Evolutionary conservation across 345 rosid species (phyloP).

Genomic region (Laguncularia racemosa): DNA sequence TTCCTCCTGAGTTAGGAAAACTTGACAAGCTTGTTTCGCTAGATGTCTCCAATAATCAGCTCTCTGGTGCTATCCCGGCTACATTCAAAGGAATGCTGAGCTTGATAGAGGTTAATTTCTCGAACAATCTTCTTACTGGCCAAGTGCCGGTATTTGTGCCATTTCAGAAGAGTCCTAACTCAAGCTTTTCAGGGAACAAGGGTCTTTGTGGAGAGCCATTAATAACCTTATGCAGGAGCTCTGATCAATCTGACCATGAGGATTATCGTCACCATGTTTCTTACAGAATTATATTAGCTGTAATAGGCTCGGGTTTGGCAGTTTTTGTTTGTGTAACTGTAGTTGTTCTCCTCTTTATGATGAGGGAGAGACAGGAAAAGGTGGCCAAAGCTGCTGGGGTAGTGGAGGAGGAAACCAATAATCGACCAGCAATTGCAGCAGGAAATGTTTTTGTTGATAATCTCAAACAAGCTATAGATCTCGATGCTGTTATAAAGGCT

Average conservation of each 20-base stretch:
- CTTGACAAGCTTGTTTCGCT: constrained; percentile 79
- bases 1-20: constrained; percentile 72
- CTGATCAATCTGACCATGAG: constrained; percentile 27
- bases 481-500: constrained; percentile 77
- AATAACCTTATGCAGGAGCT: constrained; percentile 43
- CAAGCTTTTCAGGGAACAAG: constrained; percentile 73
- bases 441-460: constrained; percentile 81
- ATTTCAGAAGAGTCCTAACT: constrained; percentile 76
- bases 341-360: constrained; percentile 84
- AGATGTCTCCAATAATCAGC: constrained; percentile 81
- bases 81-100: constrained; percentile 78
- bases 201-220: constrained; percentile 90
- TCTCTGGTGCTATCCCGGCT: constrained; percentile 66
- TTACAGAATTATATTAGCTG: constrained; percentile 71
- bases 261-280: constrained; percentile 76
- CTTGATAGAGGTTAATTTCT: constrained; percentile 86
- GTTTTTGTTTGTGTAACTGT: constrained; percentile 77
- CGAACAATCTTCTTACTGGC: constrained; percentile 72
- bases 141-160: constrained; percentile 64
- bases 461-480: constrained; percentile 84
- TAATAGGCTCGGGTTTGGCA: constrained; percentile 85
- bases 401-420: constrained; percentile 36
- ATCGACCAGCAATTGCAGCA: constrained; percentile 57
- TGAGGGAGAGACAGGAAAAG: constrained; percentile 95
- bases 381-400: constrained; percentile 42